These are phyloP conservation scores for Talaromyces sp. DNA, from an alignment of 2,329 filamentous ascomycete species.

Conservation along the genomic window DNA sequence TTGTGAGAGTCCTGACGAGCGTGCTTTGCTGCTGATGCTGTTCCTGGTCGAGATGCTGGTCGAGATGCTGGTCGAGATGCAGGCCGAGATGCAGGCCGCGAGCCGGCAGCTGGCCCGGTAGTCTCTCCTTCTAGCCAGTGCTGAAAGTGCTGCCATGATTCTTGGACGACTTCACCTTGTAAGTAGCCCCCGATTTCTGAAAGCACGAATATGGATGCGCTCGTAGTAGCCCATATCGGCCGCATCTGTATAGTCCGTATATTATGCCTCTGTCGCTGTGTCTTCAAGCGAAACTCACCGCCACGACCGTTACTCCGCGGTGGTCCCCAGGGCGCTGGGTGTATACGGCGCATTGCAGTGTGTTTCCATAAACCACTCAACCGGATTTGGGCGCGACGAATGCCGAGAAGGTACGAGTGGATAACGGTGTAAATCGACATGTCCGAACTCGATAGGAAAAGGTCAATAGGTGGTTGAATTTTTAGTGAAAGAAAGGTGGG, in stretches of 20 bases:
- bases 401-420: slow-evolving; percentile 78
- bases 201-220: slow-evolving; percentile 80
- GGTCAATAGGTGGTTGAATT: slow-evolving; percentile 74
- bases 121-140: slow-evolving; percentile 59
- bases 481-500: slow-evolving; percentile 65
- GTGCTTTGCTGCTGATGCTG: slow-evolving; percentile 9
- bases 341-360: slow-evolving; percentile 67
- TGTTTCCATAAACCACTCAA: slow-evolving; percentile 84
- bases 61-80: slow-evolving; percentile 28
- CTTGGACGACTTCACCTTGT: slow-evolving; percentile 79
- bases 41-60: slow-evolving; percentile 28
- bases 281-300: slow-evolving; percentile 55
- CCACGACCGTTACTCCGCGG: slow-evolving; percentile 56
- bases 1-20: neutral
- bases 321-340: slow-evolving; percentile 65
- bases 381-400: slow-evolving; percentile 78
- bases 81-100: slow-evolving; percentile 27
- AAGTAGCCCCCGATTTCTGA: slow-evolving; percentile 83
- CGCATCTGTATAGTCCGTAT: slow-evolving; percentile 63
- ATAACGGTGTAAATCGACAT: slow-evolving; percentile 75
- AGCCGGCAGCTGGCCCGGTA: slow-evolving; percentile 16
- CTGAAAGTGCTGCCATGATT: slow-evolving; percentile 74
- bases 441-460: slow-evolving; percentile 75
- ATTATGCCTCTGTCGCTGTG: slow-evolving; percentile 60
- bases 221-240: slow-evolving; percentile 82